Conservation (phyloP, 768 basidiomycete species). For the Leucosporidium yakuticum region DNA sequence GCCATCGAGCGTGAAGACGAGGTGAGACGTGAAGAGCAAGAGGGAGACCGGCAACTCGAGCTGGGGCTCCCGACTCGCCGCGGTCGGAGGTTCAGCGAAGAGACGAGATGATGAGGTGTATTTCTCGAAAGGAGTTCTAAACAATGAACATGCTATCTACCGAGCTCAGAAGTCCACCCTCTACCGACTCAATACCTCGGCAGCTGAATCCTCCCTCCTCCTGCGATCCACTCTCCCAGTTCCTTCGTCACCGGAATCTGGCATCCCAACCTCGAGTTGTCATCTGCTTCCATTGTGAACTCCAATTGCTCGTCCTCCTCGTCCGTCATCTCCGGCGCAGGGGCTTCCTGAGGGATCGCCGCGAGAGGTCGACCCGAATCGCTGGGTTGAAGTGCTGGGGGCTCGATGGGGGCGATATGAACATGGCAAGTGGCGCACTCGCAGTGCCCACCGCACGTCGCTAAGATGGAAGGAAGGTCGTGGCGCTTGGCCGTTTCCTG, state of each 20-base stretch:
- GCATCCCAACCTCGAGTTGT: conserved; percentile 31
- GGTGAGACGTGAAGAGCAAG: too few relatives aligned
- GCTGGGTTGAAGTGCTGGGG: neutral
- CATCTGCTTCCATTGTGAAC: conserved; percentile 33
- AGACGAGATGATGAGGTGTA: too few relatives aligned
- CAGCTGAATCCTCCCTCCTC: conserved; percentile 27
- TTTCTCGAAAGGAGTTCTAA: too few relatives aligned
- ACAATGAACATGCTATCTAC: too few relatives aligned
- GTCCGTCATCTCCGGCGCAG: conserved; percentile 28
- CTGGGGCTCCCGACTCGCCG: too few relatives aligned
- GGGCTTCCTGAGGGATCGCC: neutral
- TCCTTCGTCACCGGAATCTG: conserved; percentile 32
- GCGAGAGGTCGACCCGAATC: neutral
- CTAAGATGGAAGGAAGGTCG: conserved; percentile 26
- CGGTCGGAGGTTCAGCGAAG: too few relatives aligned
- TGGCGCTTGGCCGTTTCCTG: conserved; percentile 18
- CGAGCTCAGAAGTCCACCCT: too few relatives aligned
- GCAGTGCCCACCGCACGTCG: conserved; percentile 37
- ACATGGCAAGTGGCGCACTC: conserved; percentile 39
- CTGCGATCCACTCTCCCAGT: conserved; percentile 25
- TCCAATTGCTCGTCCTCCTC: conserved; percentile 40
- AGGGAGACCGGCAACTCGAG: too few relatives aligned
- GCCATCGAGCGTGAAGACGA: too few relatives aligned
- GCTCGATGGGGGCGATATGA: conserved; percentile 14
- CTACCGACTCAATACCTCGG: conserved; percentile 24